These are phyloP conservation scores for Thielaviopsis euricoi DNA, from an alignment of 2,329 filamentous ascomycete genomes.

Conservation along the genomic window DNA sequence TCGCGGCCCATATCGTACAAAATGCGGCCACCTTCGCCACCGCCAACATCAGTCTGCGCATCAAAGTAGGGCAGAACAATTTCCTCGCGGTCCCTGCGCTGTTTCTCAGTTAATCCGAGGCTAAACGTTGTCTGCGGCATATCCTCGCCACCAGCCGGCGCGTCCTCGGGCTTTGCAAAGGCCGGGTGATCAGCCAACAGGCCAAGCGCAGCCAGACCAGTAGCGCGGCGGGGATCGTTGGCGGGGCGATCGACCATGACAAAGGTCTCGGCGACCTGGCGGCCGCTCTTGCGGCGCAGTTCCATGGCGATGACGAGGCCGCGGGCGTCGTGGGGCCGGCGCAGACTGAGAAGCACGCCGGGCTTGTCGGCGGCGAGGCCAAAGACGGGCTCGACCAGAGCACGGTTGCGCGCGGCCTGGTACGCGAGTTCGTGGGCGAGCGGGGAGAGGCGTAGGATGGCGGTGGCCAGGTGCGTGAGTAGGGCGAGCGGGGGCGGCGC, in stretches of 20 bases:
- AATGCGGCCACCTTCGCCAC: slow-evolving; percentile 79
- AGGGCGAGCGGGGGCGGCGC: slow-evolving; percentile 54
- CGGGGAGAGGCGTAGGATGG: slow-evolving; percentile 57
- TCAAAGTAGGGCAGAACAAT: slow-evolving; percentile 94
- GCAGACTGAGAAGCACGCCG: slow-evolving; percentile 48
- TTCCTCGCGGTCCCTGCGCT: slow-evolving; percentile 68
- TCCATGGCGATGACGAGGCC: slow-evolving; percentile 71
- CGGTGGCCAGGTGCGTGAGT: slow-evolving; percentile 74
- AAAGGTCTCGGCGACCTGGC: slow-evolving; percentile 55
- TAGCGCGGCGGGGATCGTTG: neutral
- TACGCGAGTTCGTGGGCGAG: slow-evolving; percentile 58
- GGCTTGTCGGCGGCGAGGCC: slow-evolving; percentile 64
- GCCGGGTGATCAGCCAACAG: slow-evolving; percentile 64
- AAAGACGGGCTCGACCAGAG: slow-evolving; percentile 58
- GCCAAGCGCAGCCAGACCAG: slow-evolving; percentile 23
- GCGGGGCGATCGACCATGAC: slow-evolving; percentile 18
- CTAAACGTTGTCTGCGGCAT: slow-evolving; percentile 66
- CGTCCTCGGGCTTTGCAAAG: slow-evolving; percentile 28
- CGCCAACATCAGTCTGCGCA: slow-evolving; percentile 65
- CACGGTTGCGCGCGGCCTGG: slow-evolving; percentile 61
- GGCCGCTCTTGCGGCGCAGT: slow-evolving; percentile 65
- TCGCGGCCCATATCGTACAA: slow-evolving; percentile 93
- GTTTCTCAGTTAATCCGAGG: slow-evolving; percentile 76
- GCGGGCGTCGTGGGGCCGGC: slow-evolving; percentile 21
- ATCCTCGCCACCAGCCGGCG: slow-evolving; percentile 27